phyloP scores from a whole-genome alignment of 192 early-diverging fungal genomes.

The Coemansia umbellata region DNA sequence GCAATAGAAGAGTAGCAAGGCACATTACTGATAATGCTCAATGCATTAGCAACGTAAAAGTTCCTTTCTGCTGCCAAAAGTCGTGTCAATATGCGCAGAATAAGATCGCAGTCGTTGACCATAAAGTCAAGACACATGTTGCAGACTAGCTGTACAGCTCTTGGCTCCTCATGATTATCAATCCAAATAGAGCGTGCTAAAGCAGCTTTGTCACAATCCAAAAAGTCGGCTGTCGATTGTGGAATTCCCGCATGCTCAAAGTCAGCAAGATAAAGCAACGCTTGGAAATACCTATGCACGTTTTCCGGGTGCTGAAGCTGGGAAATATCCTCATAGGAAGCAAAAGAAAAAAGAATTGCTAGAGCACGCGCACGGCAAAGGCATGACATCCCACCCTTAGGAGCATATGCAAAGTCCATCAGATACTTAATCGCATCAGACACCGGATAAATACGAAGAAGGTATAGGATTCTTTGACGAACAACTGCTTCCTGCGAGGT shows the following conservation, averaged over 20 bases:
- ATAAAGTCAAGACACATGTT: slow-evolving; percentile 69
- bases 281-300: slow-evolving; percentile 54
- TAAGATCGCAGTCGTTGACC: slow-evolving; percentile 58
- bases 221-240: slow-evolving; percentile 58
- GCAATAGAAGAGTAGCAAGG: slow-evolving; percentile 13
- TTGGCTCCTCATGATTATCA: slow-evolving; percentile 55
- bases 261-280: slow-evolving; percentile 64
- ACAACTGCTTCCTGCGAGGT: slow-evolving; percentile 39
- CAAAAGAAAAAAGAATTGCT: slow-evolving; percentile 55
- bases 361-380: slow-evolving; percentile 59
- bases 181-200: slow-evolving; percentile 69
- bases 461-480: slow-evolving; percentile 53
- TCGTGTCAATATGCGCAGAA: slow-evolving; percentile 57
- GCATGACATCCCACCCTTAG: slow-evolving; percentile 39
- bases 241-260: slow-evolving; percentile 67
- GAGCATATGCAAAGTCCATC: slow-evolving; percentile 52
- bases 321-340: slow-evolving; percentile 48
- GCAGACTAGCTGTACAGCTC: slow-evolving; percentile 61
- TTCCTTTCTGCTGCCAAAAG: slow-evolving; percentile 39
- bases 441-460: slow-evolving; percentile 40
- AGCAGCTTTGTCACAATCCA: slow-evolving; percentile 60
- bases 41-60: slow-evolving; percentile 53
- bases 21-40: slow-evolving; percentile 44
- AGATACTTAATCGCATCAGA: slow-evolving; percentile 42
- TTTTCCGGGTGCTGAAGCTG: slow-evolving; percentile 21